Evolutionary conservation across 495 filamentous ascomycete genomes (phyloP).

Genomic region (Xylaria longipes): DNA sequence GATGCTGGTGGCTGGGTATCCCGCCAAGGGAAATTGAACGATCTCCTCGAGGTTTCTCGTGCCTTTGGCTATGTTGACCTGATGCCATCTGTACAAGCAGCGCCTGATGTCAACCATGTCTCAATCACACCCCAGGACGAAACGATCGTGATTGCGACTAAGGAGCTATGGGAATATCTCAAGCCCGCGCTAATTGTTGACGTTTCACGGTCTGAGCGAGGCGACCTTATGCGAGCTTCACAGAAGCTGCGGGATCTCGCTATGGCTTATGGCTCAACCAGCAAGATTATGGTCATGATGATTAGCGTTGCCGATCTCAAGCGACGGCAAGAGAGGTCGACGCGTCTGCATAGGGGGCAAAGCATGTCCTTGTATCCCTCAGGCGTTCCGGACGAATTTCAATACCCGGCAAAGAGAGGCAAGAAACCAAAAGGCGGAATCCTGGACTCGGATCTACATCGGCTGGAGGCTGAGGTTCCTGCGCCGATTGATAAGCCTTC

Average conservation of each 20-base stretch:
- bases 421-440: slow-evolving; percentile 71
- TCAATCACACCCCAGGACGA: slow-evolving; percentile 90
- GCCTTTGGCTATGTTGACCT: slow-evolving; percentile 93
- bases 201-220: slow-evolving; percentile 79
- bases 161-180: slow-evolving; percentile 93
- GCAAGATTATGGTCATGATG: slow-evolving; percentile 99
- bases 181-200: slow-evolving; percentile 90
- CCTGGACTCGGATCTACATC: slow-evolving; percentile 80
- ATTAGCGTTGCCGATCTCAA: slow-evolving; percentile 90
- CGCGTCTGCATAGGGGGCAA: slow-evolving; percentile 68
- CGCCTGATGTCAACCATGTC: slow-evolving; percentile 80
- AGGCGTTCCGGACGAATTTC: slow-evolving; percentile 69
- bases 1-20: slow-evolving; percentile 96
- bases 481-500: slow-evolving; percentile 88
- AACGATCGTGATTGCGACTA: slow-evolving; percentile 88
- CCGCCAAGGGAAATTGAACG: slow-evolving; percentile 90
- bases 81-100: slow-evolving; percentile 92
- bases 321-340: slow-evolving; percentile 71
- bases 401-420: slow-evolving; percentile 64
- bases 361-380: slow-evolving; percentile 82
- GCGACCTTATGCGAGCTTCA: slow-evolving; percentile 92
- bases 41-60: slow-evolving; percentile 86
- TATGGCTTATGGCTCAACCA: slow-evolving; percentile 89
- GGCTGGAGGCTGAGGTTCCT: slow-evolving; percentile 87
- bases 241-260: slow-evolving; percentile 95